A percentile compares a stretch with the other conserved stretches of the same genome.
These are phyloP conservation scores for Pichia sp. DNA, from an alignment of 1,139 yeast species.

Conservation along the genomic window DNA sequence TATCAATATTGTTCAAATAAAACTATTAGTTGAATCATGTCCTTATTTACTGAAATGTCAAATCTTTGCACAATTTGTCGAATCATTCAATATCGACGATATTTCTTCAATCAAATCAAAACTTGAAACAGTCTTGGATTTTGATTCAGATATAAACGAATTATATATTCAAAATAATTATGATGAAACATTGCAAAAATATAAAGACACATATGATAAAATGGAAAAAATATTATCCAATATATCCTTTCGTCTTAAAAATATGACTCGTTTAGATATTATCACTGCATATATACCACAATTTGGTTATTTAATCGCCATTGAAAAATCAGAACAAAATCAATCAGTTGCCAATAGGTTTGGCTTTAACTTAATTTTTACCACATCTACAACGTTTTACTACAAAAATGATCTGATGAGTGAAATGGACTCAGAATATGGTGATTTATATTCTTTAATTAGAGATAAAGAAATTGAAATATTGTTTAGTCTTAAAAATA, in stretches of 20 bases:
- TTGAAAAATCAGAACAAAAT: slow-evolving; percentile 4
- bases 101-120: slow-evolving; percentile 4
- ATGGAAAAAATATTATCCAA: slow-evolving; percentile 31
- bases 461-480: slow-evolving; percentile 39
- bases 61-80: slow-evolving; percentile 4
- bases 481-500: slow-evolving; percentile 34
- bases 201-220: slow-evolving; percentile 31
- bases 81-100: neutral
- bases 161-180: slow-evolving; percentile 30
- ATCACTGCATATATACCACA: slow-evolving; percentile 39
- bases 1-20: slow-evolving; percentile 15
- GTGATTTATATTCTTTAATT: slow-evolving; percentile 37
- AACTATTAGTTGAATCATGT: slow-evolving; percentile 7
- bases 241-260: slow-evolving; percentile 24
- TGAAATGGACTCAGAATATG: slow-evolving; percentile 34
- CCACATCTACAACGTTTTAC: slow-evolving; percentile 33
- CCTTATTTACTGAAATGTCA: neutral
- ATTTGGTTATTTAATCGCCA: slow-evolving; percentile 35
- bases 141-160: slow-evolving; percentile 30
- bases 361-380: slow-evolving; percentile 35
- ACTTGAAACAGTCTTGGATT: slow-evolving; percentile 30
- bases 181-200: slow-evolving; percentile 31
- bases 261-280: slow-evolving; percentile 8
- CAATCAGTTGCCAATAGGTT: neutral
- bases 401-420: slow-evolving; percentile 32